Percentiles rank a stretch among this genome's conserved stretches.
phyloP scores from a whole-genome alignment of 352 stramenopile genomes.

The Phytophthora boehmeriae region DNA sequence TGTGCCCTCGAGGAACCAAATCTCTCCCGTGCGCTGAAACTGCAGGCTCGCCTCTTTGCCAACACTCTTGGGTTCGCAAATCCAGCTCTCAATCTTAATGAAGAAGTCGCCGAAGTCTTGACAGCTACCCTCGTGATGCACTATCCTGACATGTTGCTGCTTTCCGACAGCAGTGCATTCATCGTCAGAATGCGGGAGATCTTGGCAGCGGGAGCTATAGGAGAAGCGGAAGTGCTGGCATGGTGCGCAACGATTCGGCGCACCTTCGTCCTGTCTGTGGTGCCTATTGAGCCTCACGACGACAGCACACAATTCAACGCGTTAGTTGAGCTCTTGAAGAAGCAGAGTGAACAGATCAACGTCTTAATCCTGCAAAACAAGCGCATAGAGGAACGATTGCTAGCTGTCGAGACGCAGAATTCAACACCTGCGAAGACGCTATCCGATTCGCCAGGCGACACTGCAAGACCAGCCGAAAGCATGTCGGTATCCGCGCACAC shows the following conservation, averaged over 20 bases:
- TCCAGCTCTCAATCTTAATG: constrained; percentile 5
- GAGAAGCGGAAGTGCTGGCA: constrained; percentile 1
- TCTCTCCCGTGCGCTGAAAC: neutral
- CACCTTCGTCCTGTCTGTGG: no score
- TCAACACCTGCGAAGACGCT: neutral
- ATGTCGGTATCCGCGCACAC: no score
- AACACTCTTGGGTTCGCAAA: constrained; percentile 3
- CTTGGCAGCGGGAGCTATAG: neutral
- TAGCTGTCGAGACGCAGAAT: constrained; percentile 2
- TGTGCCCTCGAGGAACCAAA: no score
- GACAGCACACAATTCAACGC: neutral
- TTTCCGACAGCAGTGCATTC: constrained; percentile 1
- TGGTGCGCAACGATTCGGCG: neutral
- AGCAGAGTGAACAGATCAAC: constrained; percentile 9
- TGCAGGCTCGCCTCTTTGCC: constrained; percentile 5
- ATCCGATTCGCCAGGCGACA: neutral
- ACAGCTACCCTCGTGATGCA: constrained; percentile 14
- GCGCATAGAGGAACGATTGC: constrained; percentile 10
- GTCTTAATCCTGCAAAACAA: constrained; percentile 17
- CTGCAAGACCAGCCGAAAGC: no score
- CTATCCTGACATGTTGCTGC: constrained; percentile 10
- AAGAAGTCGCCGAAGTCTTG: constrained; percentile 11
- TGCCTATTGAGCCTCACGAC: no score
- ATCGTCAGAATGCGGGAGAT: constrained; percentile 7
- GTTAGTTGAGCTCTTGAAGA: constrained; percentile 8